Evolutionary conservation across 1,284 basidiomycete species (phyloP).

Genomic region (Anthracocystis walkeri): DNA sequence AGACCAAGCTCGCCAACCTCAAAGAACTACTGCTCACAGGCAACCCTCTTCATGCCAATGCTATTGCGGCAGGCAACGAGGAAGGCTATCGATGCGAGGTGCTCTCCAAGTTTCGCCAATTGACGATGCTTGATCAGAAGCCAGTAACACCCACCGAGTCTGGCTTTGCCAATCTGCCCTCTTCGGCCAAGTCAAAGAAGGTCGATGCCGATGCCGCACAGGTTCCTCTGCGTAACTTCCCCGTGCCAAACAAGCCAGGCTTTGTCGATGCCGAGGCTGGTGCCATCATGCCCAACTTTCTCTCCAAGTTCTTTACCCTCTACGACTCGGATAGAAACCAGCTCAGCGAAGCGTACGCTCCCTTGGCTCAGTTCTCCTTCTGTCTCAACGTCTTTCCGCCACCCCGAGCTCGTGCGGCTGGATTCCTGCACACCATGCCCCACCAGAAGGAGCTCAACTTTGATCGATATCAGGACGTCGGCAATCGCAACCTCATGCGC

Average conservation of each 20-base stretch:
- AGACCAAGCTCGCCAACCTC: slow-evolving; percentile 51
- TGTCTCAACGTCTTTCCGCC: slow-evolving; percentile 85
- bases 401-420: slow-evolving; percentile 74
- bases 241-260: slow-evolving; percentile 78
- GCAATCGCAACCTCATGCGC: slow-evolving; percentile 67
- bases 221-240: slow-evolving; percentile 73
- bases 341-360: slow-evolving; percentile 82
- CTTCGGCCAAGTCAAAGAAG: slow-evolving; percentile 68
- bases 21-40: slow-evolving; percentile 81
- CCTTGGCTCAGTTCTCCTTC: slow-evolving; percentile 87
- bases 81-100: slow-evolving; percentile 63
- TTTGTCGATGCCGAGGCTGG: slow-evolving; percentile 80
- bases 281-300: slow-evolving; percentile 77
- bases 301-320: slow-evolving; percentile 80
- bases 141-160: slow-evolving; percentile 74
- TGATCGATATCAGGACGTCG: slow-evolving; percentile 75
- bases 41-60: slow-evolving; percentile 80
- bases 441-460: slow-evolving; percentile 84
- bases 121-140: slow-evolving; percentile 75
- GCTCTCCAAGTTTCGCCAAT: slow-evolving; percentile 52
- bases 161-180: slow-evolving; percentile 81
- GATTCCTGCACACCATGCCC: slow-evolving; percentile 73
- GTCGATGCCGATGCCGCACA: slow-evolving; percentile 58
- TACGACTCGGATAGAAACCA: slow-evolving; percentile 82
- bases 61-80: slow-evolving; percentile 79